A percentile compares a stretch with the other conserved stretches of the same genome.
phyloP scores from a whole-genome alignment of 179 eudicot genomes.

The Beta macrorhiza region DNA sequence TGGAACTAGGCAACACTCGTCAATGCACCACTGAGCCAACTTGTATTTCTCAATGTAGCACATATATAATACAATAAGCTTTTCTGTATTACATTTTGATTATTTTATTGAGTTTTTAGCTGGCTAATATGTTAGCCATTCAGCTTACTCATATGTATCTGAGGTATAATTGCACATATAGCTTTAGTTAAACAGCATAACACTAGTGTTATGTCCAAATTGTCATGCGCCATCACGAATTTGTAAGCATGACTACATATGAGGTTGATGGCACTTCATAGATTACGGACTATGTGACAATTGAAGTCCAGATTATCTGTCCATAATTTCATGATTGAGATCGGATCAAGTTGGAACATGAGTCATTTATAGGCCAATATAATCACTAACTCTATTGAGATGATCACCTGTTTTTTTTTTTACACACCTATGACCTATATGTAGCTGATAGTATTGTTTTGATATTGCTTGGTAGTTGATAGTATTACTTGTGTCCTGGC shows the following conservation, averaged over 20 bases:
- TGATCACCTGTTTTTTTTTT: neutral
- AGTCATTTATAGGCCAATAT: neutral
- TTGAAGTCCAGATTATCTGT: too few species aligned
- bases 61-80: too few species aligned
- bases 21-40: too few species aligned
- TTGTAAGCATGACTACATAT: neutral
- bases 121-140: too few species aligned
- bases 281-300: neutral
- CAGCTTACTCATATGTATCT: too few species aligned
- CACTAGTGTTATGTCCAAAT: neutral
- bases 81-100: too few species aligned
- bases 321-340: neutral
- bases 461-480: constrained; percentile 18
- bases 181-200: neutral
- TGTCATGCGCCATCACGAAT: neutral
- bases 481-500: constrained; percentile 20
- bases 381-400: neutral
- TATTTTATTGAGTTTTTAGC: too few species aligned
- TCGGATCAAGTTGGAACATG: neutral
- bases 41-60: too few species aligned
- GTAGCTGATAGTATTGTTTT: neutral
- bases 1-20: too few species aligned
- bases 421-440: neutral
- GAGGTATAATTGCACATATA: neutral
- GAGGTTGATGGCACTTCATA: neutral